Base-by-base conservation (phyloP, 2,329 filamentous ascomycete species). In the Cadophora sp. region DNA sequence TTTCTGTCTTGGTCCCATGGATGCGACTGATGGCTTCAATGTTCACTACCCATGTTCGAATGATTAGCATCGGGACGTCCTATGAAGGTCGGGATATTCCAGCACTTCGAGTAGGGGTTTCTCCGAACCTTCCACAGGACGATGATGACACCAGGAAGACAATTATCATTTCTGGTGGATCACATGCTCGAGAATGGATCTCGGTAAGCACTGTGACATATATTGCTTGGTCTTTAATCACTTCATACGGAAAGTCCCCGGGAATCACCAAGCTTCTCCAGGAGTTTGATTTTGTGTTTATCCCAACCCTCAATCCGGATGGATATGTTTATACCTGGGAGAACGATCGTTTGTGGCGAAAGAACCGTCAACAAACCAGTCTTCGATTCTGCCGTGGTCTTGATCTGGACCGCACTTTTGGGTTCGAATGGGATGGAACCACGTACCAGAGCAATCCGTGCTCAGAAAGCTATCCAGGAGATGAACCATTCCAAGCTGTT, bases 131-230 rank as follows among this genome's bases (percentile, higher is more conserved):
- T 56, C 76, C 82, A 64, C 76, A 85, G 31, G 79, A 84, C 7
- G 75, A 81, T 1, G 76, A 79, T 4, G 75, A 77, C 14, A 84
- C 83, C 5, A 88, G 92, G 61, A 93, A 93, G 78, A 95, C 92
- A 0, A 88, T 97, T 66, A 83, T 97, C 62, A 83, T 99, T 24
- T 90, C 90, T 4, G 96, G 93, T 64, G 95, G 95, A 60, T 85
- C 92, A n/a, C 96, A 98, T 79, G 95, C 94, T 3, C 88, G 96
- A 46, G 96, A 99, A 83, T 99, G 96, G 96, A 97, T 99, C 72
- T 93, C 93, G 58, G 94, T 91, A 0, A 96, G 91, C 75, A 97
- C 94, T 0, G 93, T 97, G 63, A 97, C 91, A 75, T 98, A 97
- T 75, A 83, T 97, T 34, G 93, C 95, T 11, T 97, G 96, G 87